Percentiles rank a stretch among this genome's conserved stretches.
Evolutionary conservation across 1,139 yeast genomes (phyloP).

Genomic region (Diutina rugosa): DNA sequence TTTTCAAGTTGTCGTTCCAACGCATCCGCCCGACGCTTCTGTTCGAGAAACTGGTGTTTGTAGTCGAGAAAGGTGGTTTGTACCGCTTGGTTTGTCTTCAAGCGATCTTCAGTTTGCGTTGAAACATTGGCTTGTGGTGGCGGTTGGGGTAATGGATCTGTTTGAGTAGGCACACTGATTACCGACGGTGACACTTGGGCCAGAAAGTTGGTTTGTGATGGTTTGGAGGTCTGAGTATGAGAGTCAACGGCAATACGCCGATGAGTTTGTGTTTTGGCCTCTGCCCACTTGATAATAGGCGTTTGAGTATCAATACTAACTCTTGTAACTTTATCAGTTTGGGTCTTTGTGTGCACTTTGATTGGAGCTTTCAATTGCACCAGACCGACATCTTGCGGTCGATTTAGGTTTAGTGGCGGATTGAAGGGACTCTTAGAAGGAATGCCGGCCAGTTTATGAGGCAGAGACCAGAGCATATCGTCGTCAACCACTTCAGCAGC

Average conservation of each 20-base stretch:
- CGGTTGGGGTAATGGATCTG: background rate
- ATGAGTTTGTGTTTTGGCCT: background rate
- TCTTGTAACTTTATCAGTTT: background rate
- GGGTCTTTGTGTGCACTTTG: background rate
- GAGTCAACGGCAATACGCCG: background rate
- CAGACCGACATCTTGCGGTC: background rate
- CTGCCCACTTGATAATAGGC: background rate
- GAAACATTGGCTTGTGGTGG: background rate
- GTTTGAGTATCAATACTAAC: background rate
- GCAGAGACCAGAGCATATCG: background rate
- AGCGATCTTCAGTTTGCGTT: background rate
- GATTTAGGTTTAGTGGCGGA: background rate
- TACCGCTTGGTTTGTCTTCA: background rate
- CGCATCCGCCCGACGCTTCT: background rate
- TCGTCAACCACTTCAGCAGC: background rate
- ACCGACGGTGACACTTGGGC: background rate
- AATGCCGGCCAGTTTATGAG: background rate
- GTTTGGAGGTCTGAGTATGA: background rate
- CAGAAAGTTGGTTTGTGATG: background rate
- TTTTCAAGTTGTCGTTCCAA: background rate
- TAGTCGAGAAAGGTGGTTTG: background rate
- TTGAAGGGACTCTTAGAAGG: background rate
- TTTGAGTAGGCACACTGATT: background rate
- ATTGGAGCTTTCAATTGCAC: background rate
- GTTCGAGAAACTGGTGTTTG: background rate